Conservation (phyloP, 805 yeast species). For the Pichia paraexigua region DNA sequence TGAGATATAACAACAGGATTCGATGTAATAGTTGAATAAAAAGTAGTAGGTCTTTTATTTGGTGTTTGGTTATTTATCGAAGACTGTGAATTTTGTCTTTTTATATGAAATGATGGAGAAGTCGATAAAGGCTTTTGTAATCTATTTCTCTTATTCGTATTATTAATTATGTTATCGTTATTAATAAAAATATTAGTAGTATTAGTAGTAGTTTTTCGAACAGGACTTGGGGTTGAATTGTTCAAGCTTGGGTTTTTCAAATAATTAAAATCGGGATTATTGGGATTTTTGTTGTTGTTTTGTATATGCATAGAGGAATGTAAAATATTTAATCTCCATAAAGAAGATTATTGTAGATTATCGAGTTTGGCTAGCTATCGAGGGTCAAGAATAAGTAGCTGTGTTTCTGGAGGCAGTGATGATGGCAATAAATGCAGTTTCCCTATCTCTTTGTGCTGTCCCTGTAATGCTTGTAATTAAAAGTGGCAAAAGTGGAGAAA, state of each 20-base stretch:
- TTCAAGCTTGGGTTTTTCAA: not conserved
- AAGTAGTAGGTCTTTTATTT: constrained; percentile 18
- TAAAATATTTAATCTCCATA: not conserved
- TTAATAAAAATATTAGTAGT: not conserved
- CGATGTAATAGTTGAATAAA: not conserved
- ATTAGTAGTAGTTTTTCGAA: not conserved
- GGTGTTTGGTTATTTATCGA: constrained; percentile 14
- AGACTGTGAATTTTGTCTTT: constrained; percentile 27
- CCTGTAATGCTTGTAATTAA: not conserved
- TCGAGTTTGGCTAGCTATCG: not conserved
- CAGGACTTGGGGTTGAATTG: not conserved
- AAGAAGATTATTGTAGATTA: not conserved
- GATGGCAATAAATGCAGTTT: not conserved
- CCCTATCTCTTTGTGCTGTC: not conserved
- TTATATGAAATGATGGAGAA: constrained; percentile 22
- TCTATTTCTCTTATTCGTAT: not conserved
- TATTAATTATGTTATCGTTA: not conserved
- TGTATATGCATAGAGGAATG: not conserved
- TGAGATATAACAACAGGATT: constrained; percentile 2
- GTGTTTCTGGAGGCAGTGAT: not conserved
- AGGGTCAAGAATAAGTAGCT: not conserved
- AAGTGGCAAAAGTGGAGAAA: not conserved
- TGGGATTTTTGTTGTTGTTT: not conserved
- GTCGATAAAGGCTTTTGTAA: not conserved
- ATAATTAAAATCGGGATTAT: not conserved